phyloP scores from a whole-genome alignment of 2,329 filamentous ascomycete species.

The Cytospora piceae region DNA sequence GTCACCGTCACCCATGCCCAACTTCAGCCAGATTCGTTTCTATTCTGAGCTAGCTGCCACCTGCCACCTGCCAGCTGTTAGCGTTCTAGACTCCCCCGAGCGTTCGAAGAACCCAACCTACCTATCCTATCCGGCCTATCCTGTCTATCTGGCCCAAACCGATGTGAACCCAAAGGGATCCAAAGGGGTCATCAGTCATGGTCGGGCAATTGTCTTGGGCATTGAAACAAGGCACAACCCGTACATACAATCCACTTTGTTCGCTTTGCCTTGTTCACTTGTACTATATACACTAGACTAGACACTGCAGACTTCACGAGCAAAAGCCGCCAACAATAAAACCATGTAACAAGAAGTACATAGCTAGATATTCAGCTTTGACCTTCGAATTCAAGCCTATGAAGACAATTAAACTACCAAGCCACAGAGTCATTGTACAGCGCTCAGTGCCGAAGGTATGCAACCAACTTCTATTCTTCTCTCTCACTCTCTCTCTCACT shows the following conservation, averaged over 20 bases:
- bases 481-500: background rate
- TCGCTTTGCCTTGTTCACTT: no score
- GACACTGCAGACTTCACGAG: no score
- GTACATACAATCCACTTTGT: background rate
- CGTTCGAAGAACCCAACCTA: background rate
- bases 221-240: background rate
- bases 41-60: conserved; percentile 20
- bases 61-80: background rate
- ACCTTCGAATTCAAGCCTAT: background rate
- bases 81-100: background rate
- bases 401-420: background rate
- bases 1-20: conserved; percentile 4
- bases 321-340: background rate
- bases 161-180: background rate
- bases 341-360: background rate
- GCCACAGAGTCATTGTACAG: conserved; percentile 24
- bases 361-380: background rate
- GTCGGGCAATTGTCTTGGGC: background rate
- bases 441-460: background rate
- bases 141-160: background rate
- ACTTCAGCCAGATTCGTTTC: conserved; percentile 6
- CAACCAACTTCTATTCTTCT: conserved; percentile 1
- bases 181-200: background rate
- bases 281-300: no score
- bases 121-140: no score